phyloP scores from a whole-genome alignment of 1,284 basidiomycete genomes.

The Schizopora paradoxa region DNA sequence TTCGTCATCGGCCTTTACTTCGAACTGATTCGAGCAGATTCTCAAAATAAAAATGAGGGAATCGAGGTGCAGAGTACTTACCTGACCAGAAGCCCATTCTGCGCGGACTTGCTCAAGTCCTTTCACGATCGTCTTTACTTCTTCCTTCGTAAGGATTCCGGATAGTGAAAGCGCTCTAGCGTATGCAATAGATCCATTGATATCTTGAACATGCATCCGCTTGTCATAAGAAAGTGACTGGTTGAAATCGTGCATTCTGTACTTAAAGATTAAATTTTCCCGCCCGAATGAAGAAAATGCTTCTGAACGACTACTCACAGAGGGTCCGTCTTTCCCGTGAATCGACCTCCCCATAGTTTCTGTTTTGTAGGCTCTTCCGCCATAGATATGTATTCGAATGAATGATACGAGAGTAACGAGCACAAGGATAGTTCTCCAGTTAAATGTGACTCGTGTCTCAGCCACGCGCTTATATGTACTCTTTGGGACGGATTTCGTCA shows the following conservation, averaged over 20 bases:
- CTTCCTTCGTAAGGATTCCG: constrained; percentile 75
- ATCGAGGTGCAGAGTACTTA: constrained; percentile 30
- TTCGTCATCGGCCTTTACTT: constrained; percentile 79
- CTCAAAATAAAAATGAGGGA: neutral
- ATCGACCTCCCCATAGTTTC: constrained; percentile 86
- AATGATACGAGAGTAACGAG: too few relatives aligned
- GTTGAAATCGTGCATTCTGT: constrained; percentile 92
- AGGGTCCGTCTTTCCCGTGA: constrained; percentile 85
- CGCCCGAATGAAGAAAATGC: constrained; percentile 7
- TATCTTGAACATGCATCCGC: constrained; percentile 90
- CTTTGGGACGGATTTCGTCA: neutral
- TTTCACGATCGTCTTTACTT: constrained; percentile 68
- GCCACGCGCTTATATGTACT: neutral
- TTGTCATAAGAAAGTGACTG: constrained; percentile 94
- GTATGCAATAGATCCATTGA: constrained; percentile 93
- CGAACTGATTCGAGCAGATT: constrained; percentile 46
- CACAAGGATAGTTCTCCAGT: neutral
- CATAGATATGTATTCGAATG: constrained; percentile 33
- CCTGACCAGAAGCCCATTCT: constrained; percentile 80
- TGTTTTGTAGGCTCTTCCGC: constrained; percentile 63
- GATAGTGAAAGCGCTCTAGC: constrained; percentile 79
- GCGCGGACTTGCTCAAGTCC: constrained; percentile 76
- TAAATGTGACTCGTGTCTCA: constrained; percentile 1
- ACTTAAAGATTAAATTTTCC: constrained; percentile 8
- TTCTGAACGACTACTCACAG: constrained; percentile 45